Evolutionary conservation across 768 basidiomycete genomes (phyloP).

Genomic region (Kwoniella sp.): DNA sequence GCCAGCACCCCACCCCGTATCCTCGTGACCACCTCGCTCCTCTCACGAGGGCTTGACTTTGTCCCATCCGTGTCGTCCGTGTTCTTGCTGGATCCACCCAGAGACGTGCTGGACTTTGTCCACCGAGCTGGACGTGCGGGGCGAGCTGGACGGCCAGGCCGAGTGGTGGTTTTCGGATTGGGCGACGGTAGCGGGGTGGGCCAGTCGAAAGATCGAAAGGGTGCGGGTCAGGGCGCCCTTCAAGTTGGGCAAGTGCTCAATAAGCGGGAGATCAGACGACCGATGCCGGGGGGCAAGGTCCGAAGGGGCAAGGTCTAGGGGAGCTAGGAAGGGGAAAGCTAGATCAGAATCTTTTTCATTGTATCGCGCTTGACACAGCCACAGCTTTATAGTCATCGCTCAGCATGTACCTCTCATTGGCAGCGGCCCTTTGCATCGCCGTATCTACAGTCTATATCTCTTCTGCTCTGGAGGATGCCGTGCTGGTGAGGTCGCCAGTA

Average conservation of each 20-base stretch:
- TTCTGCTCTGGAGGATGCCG: too few relatives aligned
- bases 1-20: slow-evolving; percentile 50
- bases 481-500: too few relatives aligned
- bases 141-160: slow-evolving; percentile 55
- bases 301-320: slow-evolving; percentile 1
- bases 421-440: too few relatives aligned
- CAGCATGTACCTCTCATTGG: too few relatives aligned
- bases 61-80: slow-evolving; percentile 70
- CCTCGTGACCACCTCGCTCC: slow-evolving; percentile 81
- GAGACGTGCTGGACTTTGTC: slow-evolving; percentile 85
- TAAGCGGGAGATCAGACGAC: slow-evolving; percentile 4
- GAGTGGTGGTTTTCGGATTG: slow-evolving; percentile 46
- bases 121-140: slow-evolving; percentile 84
- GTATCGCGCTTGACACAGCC: too few relatives aligned
- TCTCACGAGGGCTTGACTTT: slow-evolving; percentile 87
- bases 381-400: too few relatives aligned
- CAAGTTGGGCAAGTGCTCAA: slow-evolving; percentile 3
- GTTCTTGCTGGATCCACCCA: slow-evolving; percentile 79
- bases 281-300: slow-evolving; percentile 9
- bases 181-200: slow-evolving; percentile 22
- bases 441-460: too few relatives aligned
- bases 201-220: neutral
- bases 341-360: too few relatives aligned
- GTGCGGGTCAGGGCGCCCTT: neutral
- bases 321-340: too few relatives aligned